Evolutionary conservation across 306 rosid species (phyloP).

Genomic region (Dalbergia oliveri): DNA sequence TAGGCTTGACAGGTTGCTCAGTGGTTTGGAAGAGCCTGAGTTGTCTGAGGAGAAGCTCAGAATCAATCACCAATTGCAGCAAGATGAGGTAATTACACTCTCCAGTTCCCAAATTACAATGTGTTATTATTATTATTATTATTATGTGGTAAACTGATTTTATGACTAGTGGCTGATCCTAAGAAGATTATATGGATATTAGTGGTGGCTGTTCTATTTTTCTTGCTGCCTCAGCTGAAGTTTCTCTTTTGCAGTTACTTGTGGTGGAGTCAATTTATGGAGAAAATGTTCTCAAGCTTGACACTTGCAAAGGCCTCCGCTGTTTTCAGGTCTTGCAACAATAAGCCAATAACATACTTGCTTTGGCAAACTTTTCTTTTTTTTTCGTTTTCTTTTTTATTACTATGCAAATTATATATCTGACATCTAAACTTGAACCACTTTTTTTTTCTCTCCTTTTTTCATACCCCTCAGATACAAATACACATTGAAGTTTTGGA

Average conservation of each 20-base stretch:
- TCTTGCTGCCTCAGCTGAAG: slow-evolving; percentile 31
- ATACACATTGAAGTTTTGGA: slow-evolving; percentile 62
- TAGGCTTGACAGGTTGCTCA: slow-evolving; percentile 59
- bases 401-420: slow-evolving; percentile 7
- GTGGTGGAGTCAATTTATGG: slow-evolving; percentile 88
- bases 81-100: slow-evolving; percentile 69
- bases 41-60: slow-evolving; percentile 69
- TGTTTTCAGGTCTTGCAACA: slow-evolving; percentile 73
- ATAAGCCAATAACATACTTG: slow-evolving; percentile 22
- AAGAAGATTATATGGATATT: background rate
- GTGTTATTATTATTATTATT: background rate
- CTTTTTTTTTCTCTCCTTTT: background rate
- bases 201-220: slow-evolving; percentile 5
- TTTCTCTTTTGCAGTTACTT: slow-evolving; percentile 66
- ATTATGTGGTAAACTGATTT: background rate
- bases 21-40: slow-evolving; percentile 52
- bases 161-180: background rate
- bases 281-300: slow-evolving; percentile 67
- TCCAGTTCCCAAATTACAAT: background rate
- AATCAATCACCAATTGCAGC: slow-evolving; percentile 78
- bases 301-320: slow-evolving; percentile 62
- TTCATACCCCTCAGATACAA: slow-evolving; percentile 59
- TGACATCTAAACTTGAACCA: slow-evolving; percentile 16
- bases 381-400: background rate
- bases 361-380: background rate